Evolutionary conservation across 2,329 filamentous ascomycete genomes (phyloP).

Genomic region (Penicillium sp.): DNA sequence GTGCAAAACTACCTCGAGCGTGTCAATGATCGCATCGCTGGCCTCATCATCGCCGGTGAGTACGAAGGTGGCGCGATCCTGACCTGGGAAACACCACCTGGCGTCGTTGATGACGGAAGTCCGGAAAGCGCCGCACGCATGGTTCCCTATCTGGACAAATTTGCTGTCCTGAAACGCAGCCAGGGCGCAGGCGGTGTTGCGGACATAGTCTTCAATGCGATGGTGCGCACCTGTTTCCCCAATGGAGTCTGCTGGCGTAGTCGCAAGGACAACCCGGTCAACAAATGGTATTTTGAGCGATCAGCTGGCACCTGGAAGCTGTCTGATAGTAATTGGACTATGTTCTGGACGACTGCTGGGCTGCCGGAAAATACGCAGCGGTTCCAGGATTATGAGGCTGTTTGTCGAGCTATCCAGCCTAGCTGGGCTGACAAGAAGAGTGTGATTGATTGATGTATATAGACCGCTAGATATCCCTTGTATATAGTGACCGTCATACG

Average conservation of each 20-base stretch:
- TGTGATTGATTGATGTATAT: slow-evolving; percentile 53
- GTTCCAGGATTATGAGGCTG: slow-evolving; percentile 70
- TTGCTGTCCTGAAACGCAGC: slow-evolving; percentile 83
- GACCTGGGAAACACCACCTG: slow-evolving; percentile 83
- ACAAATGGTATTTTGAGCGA: slow-evolving; percentile 99
- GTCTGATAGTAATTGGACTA: slow-evolving; percentile 82
- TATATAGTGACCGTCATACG: background rate
- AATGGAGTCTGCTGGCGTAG: slow-evolving; percentile 90
- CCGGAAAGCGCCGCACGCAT: slow-evolving; percentile 59
- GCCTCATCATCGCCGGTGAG: slow-evolving; percentile 90
- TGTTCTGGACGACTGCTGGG: slow-evolving; percentile 92
- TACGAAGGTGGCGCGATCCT: slow-evolving; percentile 95
- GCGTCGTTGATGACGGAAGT: slow-evolving; percentile 55
- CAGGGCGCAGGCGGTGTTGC: slow-evolving; percentile 92
- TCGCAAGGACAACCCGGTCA: slow-evolving; percentile 87
- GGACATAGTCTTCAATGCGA: slow-evolving; percentile 93
- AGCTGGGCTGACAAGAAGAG: slow-evolving; percentile 49
- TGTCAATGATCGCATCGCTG: slow-evolving; percentile 79
- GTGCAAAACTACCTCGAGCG: slow-evolving; percentile 77
- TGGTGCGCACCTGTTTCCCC: slow-evolving; percentile 88
- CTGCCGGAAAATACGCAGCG: slow-evolving; percentile 54
- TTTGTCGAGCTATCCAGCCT: slow-evolving; percentile 64
- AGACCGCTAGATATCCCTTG: slow-evolving; percentile 5
- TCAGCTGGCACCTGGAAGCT: slow-evolving; percentile 82
- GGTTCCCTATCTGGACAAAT: slow-evolving; percentile 96